Percentiles rank a stretch among this genome's conserved stretches.
Conservation (phyloP, 2,329 filamentous ascomycete species). For the Beauveria medogensis region DNA sequence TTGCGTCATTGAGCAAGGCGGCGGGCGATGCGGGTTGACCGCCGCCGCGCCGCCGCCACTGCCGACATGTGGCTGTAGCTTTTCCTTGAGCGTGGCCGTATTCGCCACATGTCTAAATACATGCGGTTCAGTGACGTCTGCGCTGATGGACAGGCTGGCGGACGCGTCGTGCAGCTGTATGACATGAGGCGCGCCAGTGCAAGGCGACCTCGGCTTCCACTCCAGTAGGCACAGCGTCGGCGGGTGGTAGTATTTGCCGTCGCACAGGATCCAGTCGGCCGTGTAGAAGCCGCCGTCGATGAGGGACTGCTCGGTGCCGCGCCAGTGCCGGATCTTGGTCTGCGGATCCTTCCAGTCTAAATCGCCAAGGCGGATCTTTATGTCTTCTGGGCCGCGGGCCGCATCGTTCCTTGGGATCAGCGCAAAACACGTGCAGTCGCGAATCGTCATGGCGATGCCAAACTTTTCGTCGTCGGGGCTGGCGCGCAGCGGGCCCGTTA, state of each 20-base stretch:
- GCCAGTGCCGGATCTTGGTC: slow-evolving; percentile 64
- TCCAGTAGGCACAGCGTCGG: slow-evolving; percentile 30
- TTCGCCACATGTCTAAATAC: neutral
- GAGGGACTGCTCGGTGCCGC: slow-evolving; percentile 51
- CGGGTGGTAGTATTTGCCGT: slow-evolving; percentile 25
- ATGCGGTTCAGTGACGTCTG: neutral
- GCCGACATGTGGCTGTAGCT: neutral
- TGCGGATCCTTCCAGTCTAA: slow-evolving; percentile 66
- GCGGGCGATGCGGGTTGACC: neutral
- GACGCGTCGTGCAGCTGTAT: slow-evolving; percentile 15
- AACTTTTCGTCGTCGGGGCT: slow-evolving; percentile 39
- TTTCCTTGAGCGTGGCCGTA: neutral
- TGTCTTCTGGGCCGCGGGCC: slow-evolving; percentile 20
- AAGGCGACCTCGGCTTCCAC: slow-evolving; percentile 15
- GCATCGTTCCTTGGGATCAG: slow-evolving; percentile 36
- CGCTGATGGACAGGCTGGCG: neutral
- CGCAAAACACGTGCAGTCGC: slow-evolving; percentile 71
- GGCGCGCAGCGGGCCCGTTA: slow-evolving; percentile 34
- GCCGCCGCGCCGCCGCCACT: neutral
- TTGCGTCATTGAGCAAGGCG: neutral
- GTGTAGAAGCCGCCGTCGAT: slow-evolving; percentile 63
- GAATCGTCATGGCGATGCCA: slow-evolving; percentile 67
- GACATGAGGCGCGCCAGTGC: slow-evolving; percentile 14
- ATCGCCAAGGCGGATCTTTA: slow-evolving; percentile 61
- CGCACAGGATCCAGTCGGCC: slow-evolving; percentile 30